Evolutionary conservation across 2,329 filamentous ascomycete genomes (phyloP).

Genomic region (Trichoderma koningii): DNA sequence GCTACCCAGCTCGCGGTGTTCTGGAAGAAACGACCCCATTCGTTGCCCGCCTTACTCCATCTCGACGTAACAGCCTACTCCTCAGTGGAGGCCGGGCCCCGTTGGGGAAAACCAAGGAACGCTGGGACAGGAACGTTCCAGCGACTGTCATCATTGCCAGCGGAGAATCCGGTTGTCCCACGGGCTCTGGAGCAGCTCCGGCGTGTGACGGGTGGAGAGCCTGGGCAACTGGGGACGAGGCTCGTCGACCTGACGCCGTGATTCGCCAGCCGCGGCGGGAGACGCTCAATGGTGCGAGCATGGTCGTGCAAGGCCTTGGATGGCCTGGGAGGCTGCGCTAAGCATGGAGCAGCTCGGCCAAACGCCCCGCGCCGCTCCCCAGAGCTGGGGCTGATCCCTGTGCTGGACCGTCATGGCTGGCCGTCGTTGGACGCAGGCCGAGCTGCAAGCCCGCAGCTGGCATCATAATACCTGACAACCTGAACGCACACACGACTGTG

Average conservation of each 20-base stretch:
- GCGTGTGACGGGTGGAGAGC: slow-evolving; percentile 17
- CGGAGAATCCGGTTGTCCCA: slow-evolving; percentile 23
- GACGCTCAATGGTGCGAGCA: slow-evolving; percentile 5
- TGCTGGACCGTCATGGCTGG: background rate
- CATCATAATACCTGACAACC: background rate
- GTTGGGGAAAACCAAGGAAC: slow-evolving; percentile 3
- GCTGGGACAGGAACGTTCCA: slow-evolving; percentile 17
- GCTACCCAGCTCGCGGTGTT: background rate
- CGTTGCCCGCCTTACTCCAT: slow-evolving; percentile 16
- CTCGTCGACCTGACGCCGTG: background rate
- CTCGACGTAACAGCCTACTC: slow-evolving; percentile 15
- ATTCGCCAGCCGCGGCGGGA: slow-evolving; percentile 21
- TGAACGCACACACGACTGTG: slow-evolving; percentile 22
- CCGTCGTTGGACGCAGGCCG: no score
- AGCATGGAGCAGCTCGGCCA: slow-evolving; percentile 28
- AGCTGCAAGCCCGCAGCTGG: no score
- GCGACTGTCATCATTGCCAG: background rate
- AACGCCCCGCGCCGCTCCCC: slow-evolving; percentile 27
- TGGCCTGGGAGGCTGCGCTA: slow-evolving; percentile 16
- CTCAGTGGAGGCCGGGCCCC: slow-evolving; percentile 15
- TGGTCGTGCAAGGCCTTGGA: no score
- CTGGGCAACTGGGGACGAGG: background rate
- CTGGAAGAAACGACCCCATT: background rate
- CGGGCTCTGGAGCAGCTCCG: slow-evolving; percentile 12
- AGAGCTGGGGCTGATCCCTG: slow-evolving; percentile 28